Evolutionary conservation across 2,329 filamentous ascomycete species (phyloP).

Genomic region (Pleomassaria siparia): DNA sequence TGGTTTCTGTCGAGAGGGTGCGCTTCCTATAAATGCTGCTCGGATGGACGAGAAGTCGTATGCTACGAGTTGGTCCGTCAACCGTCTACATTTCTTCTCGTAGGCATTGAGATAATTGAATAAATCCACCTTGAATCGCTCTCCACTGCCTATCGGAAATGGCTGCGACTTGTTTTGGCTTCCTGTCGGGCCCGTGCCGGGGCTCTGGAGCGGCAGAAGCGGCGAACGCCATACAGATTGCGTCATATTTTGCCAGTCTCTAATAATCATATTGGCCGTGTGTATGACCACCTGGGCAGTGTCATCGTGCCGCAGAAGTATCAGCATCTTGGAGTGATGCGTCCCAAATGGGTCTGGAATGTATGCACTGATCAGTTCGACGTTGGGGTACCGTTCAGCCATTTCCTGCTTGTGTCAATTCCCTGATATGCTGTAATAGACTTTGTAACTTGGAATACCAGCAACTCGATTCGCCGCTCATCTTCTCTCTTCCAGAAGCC

Average conservation of each 20-base stretch:
- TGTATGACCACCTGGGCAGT: slow-evolving; percentile 79
- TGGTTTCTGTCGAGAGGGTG: slow-evolving; percentile 67
- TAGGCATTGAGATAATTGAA: slow-evolving; percentile 73
- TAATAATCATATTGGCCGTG: slow-evolving; percentile 87
- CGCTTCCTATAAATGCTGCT: slow-evolving; percentile 75
- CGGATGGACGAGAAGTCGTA: slow-evolving; percentile 72
- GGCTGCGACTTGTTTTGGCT: slow-evolving; percentile 1
- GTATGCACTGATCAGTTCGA: slow-evolving; percentile 70
- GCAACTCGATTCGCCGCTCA: slow-evolving; percentile 50
- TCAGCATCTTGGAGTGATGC: slow-evolving; percentile 84
- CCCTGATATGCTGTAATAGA: neutral
- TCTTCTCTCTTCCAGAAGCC: slow-evolving; percentile 71
- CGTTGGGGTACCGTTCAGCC: slow-evolving; percentile 64
- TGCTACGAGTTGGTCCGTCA: slow-evolving; percentile 59
- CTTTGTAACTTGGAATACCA: neutral
- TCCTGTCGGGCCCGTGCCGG: neutral
- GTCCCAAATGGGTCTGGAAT: slow-evolving; percentile 86
- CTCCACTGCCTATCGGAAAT: slow-evolving; percentile 59
- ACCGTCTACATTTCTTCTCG: slow-evolving; percentile 56
- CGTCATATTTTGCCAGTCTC: slow-evolving; percentile 86
- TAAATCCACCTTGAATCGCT: slow-evolving; percentile 74
- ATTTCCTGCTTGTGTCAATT: slow-evolving; percentile 53
- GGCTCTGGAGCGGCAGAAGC: slow-evolving; percentile 56
- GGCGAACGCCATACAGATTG: slow-evolving; percentile 82
- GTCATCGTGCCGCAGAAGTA: slow-evolving; percentile 77